These are phyloP conservation scores for Fusarium albidum DNA, from an alignment of 2,329 filamentous ascomycete species.

Conservation along the genomic window DNA sequence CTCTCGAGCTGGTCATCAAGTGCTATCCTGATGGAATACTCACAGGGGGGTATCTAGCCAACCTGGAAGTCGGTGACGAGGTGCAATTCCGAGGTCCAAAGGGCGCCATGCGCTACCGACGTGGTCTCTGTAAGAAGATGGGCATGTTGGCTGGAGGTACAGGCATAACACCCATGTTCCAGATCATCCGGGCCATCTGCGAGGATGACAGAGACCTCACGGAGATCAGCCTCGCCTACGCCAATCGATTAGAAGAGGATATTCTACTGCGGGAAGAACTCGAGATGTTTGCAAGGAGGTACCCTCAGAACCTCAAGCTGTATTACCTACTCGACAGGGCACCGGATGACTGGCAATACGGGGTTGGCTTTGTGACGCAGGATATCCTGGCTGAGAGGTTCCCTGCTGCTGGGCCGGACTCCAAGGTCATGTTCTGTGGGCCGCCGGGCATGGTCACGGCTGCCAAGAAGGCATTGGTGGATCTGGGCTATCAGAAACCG, in stretches of 20 bases:
- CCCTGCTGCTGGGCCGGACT: constrained; percentile 53
- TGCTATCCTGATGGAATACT: constrained; percentile 59
- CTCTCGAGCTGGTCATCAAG: constrained; percentile 60
- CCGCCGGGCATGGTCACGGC: constrained; percentile 68
- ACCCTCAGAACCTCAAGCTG: constrained; percentile 62
- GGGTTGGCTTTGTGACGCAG: constrained; percentile 59
- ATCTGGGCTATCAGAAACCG: constrained; percentile 60
- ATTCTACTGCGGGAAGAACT: constrained; percentile 66
- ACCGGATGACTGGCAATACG: constrained; percentile 55
- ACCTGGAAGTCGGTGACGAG: constrained; percentile 56
- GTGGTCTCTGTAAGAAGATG: constrained; percentile 52
- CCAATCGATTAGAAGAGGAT: constrained; percentile 65
- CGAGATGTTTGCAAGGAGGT: constrained; percentile 59
- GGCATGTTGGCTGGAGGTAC: constrained; percentile 63
- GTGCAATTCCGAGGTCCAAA: constrained; percentile 64
- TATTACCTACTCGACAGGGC: constrained; percentile 63
- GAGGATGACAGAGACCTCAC: constrained; percentile 67
- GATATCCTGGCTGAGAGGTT: constrained; percentile 59
- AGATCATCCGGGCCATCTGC: constrained; percentile 70
- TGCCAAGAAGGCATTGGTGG: constrained; percentile 58
- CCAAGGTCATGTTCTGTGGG: constrained; percentile 67
- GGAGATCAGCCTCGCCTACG: constrained; percentile 64
- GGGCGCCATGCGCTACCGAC: constrained; percentile 62
- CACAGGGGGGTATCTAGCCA: constrained; percentile 58
- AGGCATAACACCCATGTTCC: constrained; percentile 49